Base-by-base conservation (phyloP, 257 asterid genomes). In the Solanum infundibuliforme region DNA sequence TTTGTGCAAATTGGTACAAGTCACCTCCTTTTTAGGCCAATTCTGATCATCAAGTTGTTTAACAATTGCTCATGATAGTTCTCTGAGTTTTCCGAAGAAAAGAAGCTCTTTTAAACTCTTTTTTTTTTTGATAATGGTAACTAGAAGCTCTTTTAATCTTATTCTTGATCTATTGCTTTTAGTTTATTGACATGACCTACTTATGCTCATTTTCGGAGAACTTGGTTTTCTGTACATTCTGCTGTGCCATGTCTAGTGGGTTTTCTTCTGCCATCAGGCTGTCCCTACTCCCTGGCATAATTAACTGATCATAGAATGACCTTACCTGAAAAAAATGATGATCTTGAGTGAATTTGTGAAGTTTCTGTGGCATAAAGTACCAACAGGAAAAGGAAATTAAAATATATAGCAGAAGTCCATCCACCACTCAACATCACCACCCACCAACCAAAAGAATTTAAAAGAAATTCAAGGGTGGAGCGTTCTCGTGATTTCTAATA, bases 1-100 rank as follows among this genome's bases (percentile, higher is more conserved):
- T 43, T 89, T 89, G 85, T 38, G 48, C 23, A 84, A 88, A 14
- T 87, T 71, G 31, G 90, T 23, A 60, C 62, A 32, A 66, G 89
- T 66, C 87, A 21, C 84, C 55, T 10, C 38, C 39, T 65, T 68
- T 88, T 73, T 36, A 41, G 66, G 39, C 38, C 65, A 18, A 27
- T 79, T 79, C 27, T 43, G 66, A 79, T 43, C 32, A 43, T 43
- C 35, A 43, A 43, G 39, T 8, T 21, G 38, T 43, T 79, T 27
- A 62, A 27, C 16, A 43, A 79, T 39, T n/a, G 34, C 84, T 77
- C 62, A 25, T 75, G 83, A 38, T 25, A 75, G 83, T 75, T 75
- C 3, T 75, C 23, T 41, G 27, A 79, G 36, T 79, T 79, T 79
- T n/a, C n/a, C 1, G 14, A 8, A 43, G 85, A 35, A 79, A n/a